Conservation (phyloP, 257 asterid species). For the Voacanga thouarsii region DNA sequence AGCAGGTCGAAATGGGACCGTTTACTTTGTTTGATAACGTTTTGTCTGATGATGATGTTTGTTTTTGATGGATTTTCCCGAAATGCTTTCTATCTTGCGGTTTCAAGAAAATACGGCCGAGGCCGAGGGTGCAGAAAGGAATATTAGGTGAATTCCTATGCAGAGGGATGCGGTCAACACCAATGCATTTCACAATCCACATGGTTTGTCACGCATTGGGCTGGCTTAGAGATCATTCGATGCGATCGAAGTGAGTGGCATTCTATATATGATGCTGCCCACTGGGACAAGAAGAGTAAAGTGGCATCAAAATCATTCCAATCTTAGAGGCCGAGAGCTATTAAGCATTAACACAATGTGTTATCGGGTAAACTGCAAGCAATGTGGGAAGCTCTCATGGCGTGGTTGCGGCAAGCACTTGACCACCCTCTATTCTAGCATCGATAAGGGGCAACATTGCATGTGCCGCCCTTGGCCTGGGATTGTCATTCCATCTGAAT, state of each 20-base stretch:
- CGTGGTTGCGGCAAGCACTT: constrained; percentile 69
- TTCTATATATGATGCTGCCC: background rate
- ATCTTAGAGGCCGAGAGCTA: background rate
- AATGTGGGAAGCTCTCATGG: constrained; percentile 67
- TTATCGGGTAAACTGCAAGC: constrained; percentile 50
- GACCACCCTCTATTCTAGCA: constrained; percentile 35
- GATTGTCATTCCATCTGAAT: constrained; percentile 36
- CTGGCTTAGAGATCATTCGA: background rate
- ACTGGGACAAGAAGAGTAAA: background rate
- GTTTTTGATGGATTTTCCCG: background rate
- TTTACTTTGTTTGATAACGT: background rate
- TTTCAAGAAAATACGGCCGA: too few relatives aligned
- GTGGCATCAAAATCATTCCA: background rate
- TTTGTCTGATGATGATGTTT: constrained; percentile 10
- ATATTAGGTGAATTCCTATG: constrained; percentile 18
- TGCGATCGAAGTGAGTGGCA: constrained; percentile 10
- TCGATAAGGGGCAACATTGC: constrained; percentile 65
- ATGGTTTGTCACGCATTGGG: background rate
- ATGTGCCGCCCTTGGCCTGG: constrained; percentile 84
- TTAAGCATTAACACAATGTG: constrained; percentile 38
- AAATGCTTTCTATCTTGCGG: too few relatives aligned
- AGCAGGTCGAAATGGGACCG: background rate
- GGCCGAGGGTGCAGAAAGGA: background rate
- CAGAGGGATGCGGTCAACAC: constrained; percentile 15
- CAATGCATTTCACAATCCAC: background rate